Evolutionary conservation across 1,284 basidiomycete genomes (phyloP).

Genomic region (Phlebopus sp.): DNA sequence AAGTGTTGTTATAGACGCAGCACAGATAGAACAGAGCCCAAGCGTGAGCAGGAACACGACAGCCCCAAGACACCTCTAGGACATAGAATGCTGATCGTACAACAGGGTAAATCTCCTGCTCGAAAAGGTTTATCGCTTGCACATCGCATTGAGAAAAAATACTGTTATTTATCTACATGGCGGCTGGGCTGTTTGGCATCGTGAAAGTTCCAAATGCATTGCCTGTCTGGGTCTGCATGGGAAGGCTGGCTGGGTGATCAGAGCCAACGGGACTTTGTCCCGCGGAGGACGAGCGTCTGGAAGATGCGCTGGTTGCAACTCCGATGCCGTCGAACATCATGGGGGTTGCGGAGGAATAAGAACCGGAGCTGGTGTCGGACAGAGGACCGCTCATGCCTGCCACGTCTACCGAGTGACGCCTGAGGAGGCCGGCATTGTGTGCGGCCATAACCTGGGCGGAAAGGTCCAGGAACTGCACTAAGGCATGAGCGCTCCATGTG

Average conservation of each 20-base stretch:
- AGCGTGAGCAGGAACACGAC: no score
- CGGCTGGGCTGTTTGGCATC: constrained; percentile 17
- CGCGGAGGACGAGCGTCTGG: constrained; percentile 24
- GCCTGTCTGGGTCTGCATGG: constrained; percentile 6
- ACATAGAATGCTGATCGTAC: no score
- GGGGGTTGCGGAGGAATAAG: constrained; percentile 18
- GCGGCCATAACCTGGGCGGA: constrained; percentile 28
- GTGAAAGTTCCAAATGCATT: constrained; percentile 8
- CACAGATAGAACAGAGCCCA: no score
- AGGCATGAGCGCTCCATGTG: not conserved
- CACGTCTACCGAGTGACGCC: constrained; percentile 31
- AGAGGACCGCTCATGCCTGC: constrained; percentile 13
- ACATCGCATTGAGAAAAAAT: not conserved
- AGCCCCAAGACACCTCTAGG: no score
- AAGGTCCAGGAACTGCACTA: constrained; percentile 26
- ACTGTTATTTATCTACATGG: constrained; percentile 10
- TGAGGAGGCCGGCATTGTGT: constrained; percentile 22
- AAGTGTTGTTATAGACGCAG: no score
- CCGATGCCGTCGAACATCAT: constrained; percentile 18
- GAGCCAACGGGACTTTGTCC: constrained; percentile 17
- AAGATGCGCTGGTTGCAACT: constrained; percentile 23
- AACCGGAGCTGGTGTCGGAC: constrained; percentile 4
- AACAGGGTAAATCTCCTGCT: no score
- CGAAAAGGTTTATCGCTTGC: no score
- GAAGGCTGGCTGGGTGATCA: constrained; percentile 20